Evolutionary conservation across 202 grass and related monocot species (phyloP).

Genomic region (Dendrocalamus latiflorus): DNA sequence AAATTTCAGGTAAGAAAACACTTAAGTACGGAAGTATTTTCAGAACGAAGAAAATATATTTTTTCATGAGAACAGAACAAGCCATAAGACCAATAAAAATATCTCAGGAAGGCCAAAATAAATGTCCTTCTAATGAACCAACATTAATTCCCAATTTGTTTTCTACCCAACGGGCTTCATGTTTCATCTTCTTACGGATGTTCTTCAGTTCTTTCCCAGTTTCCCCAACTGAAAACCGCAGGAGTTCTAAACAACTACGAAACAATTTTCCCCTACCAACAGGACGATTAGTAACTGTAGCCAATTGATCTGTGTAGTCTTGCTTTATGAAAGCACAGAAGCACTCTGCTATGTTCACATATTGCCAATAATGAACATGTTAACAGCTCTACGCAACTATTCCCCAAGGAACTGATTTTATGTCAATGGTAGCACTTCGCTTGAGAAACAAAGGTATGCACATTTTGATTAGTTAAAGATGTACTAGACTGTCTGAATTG

Average conservation of each 20-base stretch:
- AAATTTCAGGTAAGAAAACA: conserved; percentile 19
- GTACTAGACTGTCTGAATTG: background rate
- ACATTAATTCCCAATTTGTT: background rate
- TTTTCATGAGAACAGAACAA: background rate
- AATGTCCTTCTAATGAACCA: background rate
- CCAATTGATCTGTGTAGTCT: background rate
- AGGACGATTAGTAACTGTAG: background rate
- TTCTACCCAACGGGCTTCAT: background rate
- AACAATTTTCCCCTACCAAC: background rate
- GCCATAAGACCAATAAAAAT: conserved; percentile 1
- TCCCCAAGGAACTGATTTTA: background rate
- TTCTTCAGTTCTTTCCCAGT: background rate
- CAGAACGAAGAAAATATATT: background rate
- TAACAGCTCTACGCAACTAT: background rate
- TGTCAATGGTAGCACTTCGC: background rate
- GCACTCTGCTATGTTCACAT: background rate
- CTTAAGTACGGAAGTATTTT: conserved; percentile 17
- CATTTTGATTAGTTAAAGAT: background rate
- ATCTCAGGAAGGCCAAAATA: background rate
- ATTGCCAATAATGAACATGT: background rate
- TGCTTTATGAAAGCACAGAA: background rate
- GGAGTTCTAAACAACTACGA: background rate
- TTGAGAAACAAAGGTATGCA: background rate
- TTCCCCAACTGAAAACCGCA: background rate
- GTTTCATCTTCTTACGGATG: background rate